Conservation (phyloP, 441 rosid genomes). For the California macrophylla region DNA sequence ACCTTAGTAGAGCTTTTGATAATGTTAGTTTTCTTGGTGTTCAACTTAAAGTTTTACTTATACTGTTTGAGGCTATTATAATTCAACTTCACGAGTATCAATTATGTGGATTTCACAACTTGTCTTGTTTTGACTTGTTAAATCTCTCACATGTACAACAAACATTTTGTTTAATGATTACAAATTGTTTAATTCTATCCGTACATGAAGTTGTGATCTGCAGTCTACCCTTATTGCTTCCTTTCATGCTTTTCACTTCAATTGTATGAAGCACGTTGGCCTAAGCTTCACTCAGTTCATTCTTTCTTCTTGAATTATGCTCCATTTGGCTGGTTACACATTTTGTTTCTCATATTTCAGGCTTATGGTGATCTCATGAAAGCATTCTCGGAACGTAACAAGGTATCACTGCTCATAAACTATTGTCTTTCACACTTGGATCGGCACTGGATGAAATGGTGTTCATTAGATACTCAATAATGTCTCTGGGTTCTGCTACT, state of each 20-base stretch:
- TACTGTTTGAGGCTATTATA: constrained; percentile 3
- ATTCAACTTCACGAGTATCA: constrained; percentile 11
- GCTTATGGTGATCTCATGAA: constrained; percentile 64
- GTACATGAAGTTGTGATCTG: not conserved
- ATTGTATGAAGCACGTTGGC: constrained; percentile 19
- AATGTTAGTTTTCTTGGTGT: constrained; percentile 35
- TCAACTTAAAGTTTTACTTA: not conserved
- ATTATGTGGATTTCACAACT: not conserved
- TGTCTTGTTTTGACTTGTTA: not conserved
- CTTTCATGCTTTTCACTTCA: constrained; percentile 6
- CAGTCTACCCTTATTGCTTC: not conserved
- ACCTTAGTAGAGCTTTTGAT: constrained; percentile 55
- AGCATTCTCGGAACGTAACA: constrained; percentile 67
- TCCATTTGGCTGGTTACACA: not conserved
- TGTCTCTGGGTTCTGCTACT: not conserved
- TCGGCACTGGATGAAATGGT: not conserved
- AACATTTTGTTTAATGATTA: not conserved
- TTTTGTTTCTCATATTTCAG: constrained; percentile 32
- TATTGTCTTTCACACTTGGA: not conserved
- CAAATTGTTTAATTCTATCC: not conserved
- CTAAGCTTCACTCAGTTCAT: constrained; percentile 10
- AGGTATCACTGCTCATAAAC: constrained; percentile 27
- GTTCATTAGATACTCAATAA: not conserved
- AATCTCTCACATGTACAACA: not conserved
- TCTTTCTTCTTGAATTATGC: not conserved